phyloP scores from a whole-genome alignment of 805 yeast genomes.

The Sungouiella blattae region DNA sequence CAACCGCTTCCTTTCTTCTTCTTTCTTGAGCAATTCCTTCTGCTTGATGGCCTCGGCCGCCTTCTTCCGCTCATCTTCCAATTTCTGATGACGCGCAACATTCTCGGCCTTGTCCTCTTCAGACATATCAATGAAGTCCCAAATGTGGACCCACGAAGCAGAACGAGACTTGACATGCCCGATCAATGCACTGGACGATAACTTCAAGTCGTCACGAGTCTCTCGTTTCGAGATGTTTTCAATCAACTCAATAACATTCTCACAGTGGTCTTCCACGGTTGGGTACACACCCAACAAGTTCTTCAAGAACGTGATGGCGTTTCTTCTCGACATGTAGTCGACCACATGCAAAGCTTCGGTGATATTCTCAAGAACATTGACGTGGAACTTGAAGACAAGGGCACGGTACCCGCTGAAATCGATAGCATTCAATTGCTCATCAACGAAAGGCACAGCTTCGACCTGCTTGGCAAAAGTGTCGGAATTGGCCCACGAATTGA shows the following conservation, averaged over 20 bases:
- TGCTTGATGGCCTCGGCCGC: constrained; percentile 11
- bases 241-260: constrained; percentile 44
- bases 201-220: constrained; percentile 71
- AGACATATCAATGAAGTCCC: constrained; percentile 54
- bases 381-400: constrained; percentile 55
- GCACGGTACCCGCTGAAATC: constrained; percentile 34
- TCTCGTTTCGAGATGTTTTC: constrained; percentile 51
- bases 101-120: constrained; percentile 39
- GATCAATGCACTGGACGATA: constrained; percentile 69
- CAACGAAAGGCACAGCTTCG: not conserved
- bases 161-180: constrained; percentile 61
- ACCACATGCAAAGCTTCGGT: constrained; percentile 40
- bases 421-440: constrained; percentile 1
- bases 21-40: constrained; percentile 3
- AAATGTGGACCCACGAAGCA: constrained; percentile 46
- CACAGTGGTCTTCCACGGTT: constrained; percentile 62
- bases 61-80: constrained; percentile 9
- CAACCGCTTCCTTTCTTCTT: constrained; percentile 10
- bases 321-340: constrained; percentile 76
- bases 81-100: constrained; percentile 19
- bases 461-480: constrained; percentile 25
- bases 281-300: constrained; percentile 65
- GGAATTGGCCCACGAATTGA: constrained; percentile 43
- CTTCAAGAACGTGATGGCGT: constrained; percentile 74
- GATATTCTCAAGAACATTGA: constrained; percentile 42